Percentiles rank a stretch among this genome's conserved stretches.
phyloP scores from a whole-genome alignment of 495 filamentous ascomycete genomes.

The Sphaerosporella brunnea region DNA sequence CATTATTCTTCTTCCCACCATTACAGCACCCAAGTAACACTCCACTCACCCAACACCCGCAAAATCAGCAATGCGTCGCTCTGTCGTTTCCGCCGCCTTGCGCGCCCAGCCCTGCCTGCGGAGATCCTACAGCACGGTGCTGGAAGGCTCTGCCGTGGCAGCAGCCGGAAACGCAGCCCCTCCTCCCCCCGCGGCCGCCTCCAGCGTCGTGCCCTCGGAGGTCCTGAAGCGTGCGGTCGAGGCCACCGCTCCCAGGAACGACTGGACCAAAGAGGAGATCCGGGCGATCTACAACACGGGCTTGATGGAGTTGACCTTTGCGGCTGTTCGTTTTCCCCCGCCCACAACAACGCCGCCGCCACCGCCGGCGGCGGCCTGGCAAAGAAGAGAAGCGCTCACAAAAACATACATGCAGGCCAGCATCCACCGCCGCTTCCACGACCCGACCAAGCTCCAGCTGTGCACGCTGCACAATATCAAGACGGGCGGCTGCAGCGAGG shows the following conservation, averaged over 20 bases:
- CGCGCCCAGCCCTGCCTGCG: not conserved
- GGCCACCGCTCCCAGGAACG: conserved; percentile 41
- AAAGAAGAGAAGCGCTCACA: not conserved
- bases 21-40: no score
- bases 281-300: conserved; percentile 57
- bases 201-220: not conserved
- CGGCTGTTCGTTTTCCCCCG: conserved; percentile 38
- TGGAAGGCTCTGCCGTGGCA: not conserved
- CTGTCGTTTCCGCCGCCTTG: not conserved
- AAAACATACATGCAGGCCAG: conserved; percentile 34
- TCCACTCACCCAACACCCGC: no score
- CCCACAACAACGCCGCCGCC: not conserved
- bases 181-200: not conserved
- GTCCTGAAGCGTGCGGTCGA: conserved; percentile 36
- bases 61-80: not conserved
- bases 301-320: conserved; percentile 55
- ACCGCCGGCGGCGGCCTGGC: no score
- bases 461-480: conserved; percentile 92
- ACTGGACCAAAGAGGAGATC: conserved; percentile 66
- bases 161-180: not conserved
- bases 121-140: not conserved
- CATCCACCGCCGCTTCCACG: conserved; percentile 65
- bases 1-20: no score
- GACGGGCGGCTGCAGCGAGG: conserved; percentile 74
- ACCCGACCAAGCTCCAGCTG: conserved; percentile 62